phyloP scores from a whole-genome alignment of 2,329 filamentous ascomycete genomes.

The Uncinocarpus reesii region DNA sequence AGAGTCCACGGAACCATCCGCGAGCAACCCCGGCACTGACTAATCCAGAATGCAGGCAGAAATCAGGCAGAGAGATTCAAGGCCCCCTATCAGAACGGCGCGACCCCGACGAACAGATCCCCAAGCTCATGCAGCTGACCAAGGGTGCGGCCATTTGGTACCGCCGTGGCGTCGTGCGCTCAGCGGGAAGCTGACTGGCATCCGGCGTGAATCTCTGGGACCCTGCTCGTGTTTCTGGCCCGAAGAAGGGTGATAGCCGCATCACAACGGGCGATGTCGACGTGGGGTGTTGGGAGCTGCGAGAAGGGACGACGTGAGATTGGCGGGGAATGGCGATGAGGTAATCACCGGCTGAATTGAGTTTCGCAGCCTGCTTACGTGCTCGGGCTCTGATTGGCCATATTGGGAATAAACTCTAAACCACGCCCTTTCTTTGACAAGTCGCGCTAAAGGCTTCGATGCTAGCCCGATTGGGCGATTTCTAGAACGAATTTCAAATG shows the following conservation, averaged over 20 bases:
- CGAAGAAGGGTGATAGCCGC: neutral
- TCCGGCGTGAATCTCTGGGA: neutral
- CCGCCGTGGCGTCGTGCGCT: neutral
- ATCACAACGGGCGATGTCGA: neutral
- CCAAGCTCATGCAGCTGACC: neutral
- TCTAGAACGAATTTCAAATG: slow-evolving; percentile 1
- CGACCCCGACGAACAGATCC: neutral
- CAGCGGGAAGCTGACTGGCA: neutral
- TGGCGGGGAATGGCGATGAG: neutral
- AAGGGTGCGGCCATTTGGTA: neutral
- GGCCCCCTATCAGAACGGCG: neutral
- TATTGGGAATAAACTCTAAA: neutral
- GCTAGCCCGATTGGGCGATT: slow-evolving; percentile 4
- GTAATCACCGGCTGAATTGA: neutral
- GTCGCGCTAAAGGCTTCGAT: neutral
- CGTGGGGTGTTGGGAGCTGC: neutral
- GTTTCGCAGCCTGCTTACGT: neutral
- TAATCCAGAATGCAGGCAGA: neutral
- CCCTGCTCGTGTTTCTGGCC: slow-evolving; percentile 3
- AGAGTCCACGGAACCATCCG: neutral
- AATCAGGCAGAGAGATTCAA: slow-evolving; percentile 6
- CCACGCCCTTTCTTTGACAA: slow-evolving; percentile 10
- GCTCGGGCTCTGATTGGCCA: neutral
- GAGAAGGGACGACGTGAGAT: no score
- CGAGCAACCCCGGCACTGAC: neutral